Base-by-base conservation (phyloP, 2,329 filamentous ascomycete genomes). In the Hortaea sp. region DNA sequence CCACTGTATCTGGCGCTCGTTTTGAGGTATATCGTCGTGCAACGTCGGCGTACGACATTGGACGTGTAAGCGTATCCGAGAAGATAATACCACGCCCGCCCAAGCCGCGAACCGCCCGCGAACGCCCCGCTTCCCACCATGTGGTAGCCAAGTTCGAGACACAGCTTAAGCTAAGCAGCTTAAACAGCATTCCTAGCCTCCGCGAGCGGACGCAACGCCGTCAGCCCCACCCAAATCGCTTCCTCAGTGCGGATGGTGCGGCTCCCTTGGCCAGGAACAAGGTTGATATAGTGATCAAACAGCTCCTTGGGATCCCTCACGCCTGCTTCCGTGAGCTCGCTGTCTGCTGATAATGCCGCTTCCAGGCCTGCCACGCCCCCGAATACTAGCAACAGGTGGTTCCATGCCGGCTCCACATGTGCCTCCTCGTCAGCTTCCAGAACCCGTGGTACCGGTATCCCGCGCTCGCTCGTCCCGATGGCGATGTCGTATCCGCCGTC, bases 281-380 rank as follows among this genome's bases (percentile, higher is more conserved):
- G 74, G 63, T 94, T 86, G 12, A 94, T 73, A 86, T 86, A 94
- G 55, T 82, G 75, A 64, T 94, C 88, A 62, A 94, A 94, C 43
- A 90, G 63, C 53, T 86, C 79, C 53, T 78, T 80, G 27, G 72
- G 71, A 31, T 81, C 79, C 5, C 73, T 70, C 10, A 90, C 77
- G 0, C 79, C 82, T 62, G 81, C 80, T 39, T 69, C 71, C 42
- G 69, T 69, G 31, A 88, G 57, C 49, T 78, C 76, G 1, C 66
- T 63, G 56, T 85, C 79, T 20, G 76, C 77, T 47, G 74, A 74
- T 2, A 86, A 78, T 0, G 86, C 86, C 44, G 78, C 82, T 62
- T 94, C 88, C 10, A 94, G 69, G 1, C 88, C 87, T 30, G 83
- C 78, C 0, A 88, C 84, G 0, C 88, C 87, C 12, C 88, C 88